phyloP scores from a whole-genome alignment of 768 basidiomycete genomes.

The Naganishia kalamii region DNA sequence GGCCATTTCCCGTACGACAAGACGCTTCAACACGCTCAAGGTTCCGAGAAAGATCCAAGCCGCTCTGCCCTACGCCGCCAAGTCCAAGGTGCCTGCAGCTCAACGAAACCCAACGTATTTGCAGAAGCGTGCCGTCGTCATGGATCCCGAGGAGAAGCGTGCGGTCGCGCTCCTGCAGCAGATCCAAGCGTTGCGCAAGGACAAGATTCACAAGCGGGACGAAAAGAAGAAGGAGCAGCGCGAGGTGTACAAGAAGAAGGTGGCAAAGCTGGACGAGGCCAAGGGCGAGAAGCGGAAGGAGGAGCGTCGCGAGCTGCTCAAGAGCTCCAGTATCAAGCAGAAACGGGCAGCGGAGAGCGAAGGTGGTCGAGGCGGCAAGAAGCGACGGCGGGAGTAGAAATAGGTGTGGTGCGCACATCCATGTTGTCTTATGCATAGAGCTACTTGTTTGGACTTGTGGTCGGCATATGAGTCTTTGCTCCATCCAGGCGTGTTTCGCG shows the following conservation, averaged over 20 bases:
- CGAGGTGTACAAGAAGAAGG: constrained; percentile 62
- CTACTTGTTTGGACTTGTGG: too few relatives aligned
- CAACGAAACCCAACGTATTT: constrained; percentile 76
- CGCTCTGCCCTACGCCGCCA: constrained; percentile 81
- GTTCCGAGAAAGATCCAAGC: constrained; percentile 87
- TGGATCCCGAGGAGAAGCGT: constrained; percentile 91
- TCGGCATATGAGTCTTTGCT: too few relatives aligned
- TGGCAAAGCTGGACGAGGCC: constrained; percentile 54
- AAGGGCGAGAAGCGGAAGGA: constrained; percentile 41
- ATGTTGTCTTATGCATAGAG: background rate
- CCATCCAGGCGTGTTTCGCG: too few relatives aligned
- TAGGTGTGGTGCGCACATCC: background rate
- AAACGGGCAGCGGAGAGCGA: constrained; percentile 36
- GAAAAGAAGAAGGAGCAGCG: constrained; percentile 82
- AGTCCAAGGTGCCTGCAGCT: constrained; percentile 73
- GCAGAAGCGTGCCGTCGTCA: constrained; percentile 87
- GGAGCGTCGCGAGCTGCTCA: constrained; percentile 42
- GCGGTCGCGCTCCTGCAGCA: constrained; percentile 87
- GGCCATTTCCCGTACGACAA: constrained; percentile 65
- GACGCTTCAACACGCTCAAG: constrained; percentile 85
- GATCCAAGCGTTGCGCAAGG: constrained; percentile 83
- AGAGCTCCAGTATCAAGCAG: constrained; percentile 41
- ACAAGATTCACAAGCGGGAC: constrained; percentile 68
- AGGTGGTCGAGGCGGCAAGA: constrained; percentile 32
- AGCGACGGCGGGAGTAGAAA: constrained; percentile 30